Evolutionary conservation across 805 yeast genomes (phyloP).

Genomic region (Scheffersomyces ergatensis): DNA sequence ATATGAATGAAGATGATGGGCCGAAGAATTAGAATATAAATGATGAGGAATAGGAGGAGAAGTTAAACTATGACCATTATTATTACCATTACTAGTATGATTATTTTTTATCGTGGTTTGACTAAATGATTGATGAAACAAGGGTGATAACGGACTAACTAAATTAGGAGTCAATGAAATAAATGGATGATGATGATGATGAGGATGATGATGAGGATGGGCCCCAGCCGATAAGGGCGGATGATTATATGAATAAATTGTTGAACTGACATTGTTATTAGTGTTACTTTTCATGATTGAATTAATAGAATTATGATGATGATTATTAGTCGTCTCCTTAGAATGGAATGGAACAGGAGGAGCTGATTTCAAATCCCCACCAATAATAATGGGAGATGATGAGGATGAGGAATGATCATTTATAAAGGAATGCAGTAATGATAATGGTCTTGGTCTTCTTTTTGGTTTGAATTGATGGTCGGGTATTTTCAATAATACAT

Average conservation of each 20-base stretch:
- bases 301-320: background rate
- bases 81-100: background rate
- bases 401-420: conserved; percentile 10
- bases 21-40: background rate
- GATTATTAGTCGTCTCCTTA: background rate
- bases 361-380: conserved; percentile 6
- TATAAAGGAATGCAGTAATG: conserved; percentile 31
- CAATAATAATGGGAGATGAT: background rate
- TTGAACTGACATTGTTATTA: background rate
- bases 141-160: conserved; percentile 38
- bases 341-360: conserved; percentile 1
- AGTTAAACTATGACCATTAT: too few relatives aligned
- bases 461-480: conserved; percentile 32
- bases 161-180: conserved; percentile 25
- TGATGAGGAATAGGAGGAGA: background rate
- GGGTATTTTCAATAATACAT: conserved; percentile 15
- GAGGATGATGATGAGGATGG: too few relatives aligned
- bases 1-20: background rate
- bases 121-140: conserved; percentile 36
- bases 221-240: conserved; percentile 21
- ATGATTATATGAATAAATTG: background rate
- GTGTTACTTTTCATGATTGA: too few relatives aligned
- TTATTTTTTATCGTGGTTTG: conserved; percentile 11
- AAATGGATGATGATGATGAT: conserved; percentile 12
- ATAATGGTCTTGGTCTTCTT: conserved; percentile 38